Percentiles rank a stretch among this genome's conserved stretches.
phyloP scores from a whole-genome alignment of 2,329 filamentous ascomycete genomes.

The Pseudogymnoascus pannorum region DNA sequence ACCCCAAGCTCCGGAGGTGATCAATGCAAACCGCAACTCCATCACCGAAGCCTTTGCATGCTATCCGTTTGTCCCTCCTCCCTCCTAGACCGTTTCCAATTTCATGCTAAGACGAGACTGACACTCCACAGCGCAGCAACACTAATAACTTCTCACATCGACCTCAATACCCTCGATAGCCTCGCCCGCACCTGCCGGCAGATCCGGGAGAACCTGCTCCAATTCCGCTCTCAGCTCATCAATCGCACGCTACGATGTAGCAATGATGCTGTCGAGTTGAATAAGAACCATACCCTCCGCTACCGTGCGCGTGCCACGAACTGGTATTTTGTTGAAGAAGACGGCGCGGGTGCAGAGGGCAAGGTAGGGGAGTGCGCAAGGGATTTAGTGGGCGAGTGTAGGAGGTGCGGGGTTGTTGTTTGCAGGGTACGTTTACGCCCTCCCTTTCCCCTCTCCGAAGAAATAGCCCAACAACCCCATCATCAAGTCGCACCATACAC shows the following conservation, averaged over 20 bases:
- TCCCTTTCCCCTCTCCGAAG: neutral
- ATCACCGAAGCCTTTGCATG: neutral
- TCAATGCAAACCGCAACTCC: neutral
- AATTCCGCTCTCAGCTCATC: conserved; percentile 68
- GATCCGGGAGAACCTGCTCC: conserved; percentile 68
- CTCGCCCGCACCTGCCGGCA: conserved; percentile 76
- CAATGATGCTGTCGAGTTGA: conserved; percentile 55
- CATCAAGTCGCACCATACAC: too few relatives aligned
- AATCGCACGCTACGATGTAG: conserved; percentile 70
- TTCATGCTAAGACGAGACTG: neutral
- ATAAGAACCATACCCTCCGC: conserved; percentile 49
- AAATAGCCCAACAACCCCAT: too few relatives aligned
- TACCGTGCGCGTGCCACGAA: conserved; percentile 51
- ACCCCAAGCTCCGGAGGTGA: too few relatives aligned
- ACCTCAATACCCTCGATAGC: conserved; percentile 79
- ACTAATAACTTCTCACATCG: conserved; percentile 63
- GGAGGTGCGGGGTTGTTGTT: conserved; percentile 67
- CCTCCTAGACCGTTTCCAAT: too few relatives aligned
- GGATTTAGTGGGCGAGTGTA: conserved; percentile 79
- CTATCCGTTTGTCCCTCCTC: neutral
- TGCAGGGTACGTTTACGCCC: conserved; percentile 63
- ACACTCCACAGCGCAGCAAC: neutral
- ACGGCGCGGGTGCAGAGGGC: conserved; percentile 46
- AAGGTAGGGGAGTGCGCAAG: conserved; percentile 75
- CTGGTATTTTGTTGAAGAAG: conserved; percentile 53